These are phyloP conservation scores for Mariannaea elegans DNA, from an alignment of 2,329 filamentous ascomycete genomes.

Conservation along the genomic window DNA sequence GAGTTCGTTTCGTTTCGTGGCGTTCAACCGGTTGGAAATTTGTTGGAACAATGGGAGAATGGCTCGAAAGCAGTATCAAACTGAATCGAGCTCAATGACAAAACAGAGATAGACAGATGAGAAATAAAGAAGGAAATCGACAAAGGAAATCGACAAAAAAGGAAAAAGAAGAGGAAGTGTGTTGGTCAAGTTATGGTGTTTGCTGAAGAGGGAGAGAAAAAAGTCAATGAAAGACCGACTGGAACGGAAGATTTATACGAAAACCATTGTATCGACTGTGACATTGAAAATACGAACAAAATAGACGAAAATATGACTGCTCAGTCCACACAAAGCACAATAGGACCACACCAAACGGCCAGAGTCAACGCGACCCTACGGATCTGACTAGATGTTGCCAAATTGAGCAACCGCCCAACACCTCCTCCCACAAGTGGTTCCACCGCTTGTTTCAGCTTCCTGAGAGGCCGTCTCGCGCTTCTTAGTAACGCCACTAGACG, in stretches of 20 bases:
- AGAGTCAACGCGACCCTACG: conserved; percentile 4
- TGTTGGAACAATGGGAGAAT: neutral
- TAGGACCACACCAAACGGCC: conserved; percentile 2
- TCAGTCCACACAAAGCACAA: neutral
- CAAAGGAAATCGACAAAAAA: conserved; percentile 40
- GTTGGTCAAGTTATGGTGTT: conserved; percentile 33
- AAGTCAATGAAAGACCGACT: conserved; percentile 12
- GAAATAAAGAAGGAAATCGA: conserved; percentile 31
- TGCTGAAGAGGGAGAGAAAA: conserved; percentile 33
- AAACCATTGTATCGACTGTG: conserved; percentile 7
- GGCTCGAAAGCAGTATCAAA: conserved; percentile 30
- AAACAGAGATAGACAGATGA: neutral
- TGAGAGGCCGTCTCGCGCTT: neutral
- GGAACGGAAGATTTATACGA: conserved; percentile 38
- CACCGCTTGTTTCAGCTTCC: conserved; percentile 25
- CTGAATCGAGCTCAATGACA: conserved; percentile 32
- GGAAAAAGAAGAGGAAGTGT: conserved; percentile 33
- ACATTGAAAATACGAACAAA: conserved; percentile 2
- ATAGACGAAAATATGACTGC: neutral
- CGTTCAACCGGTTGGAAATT: neutral
- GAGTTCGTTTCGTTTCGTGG: neutral
- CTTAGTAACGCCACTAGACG: conserved; percentile 14
- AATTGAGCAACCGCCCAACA: conserved; percentile 36
- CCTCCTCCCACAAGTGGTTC: neutral
- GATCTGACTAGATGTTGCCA: conserved; percentile 28